Evolutionary conservation across 495 filamentous ascomycete genomes (phyloP).

Genomic region (Xylaria nigripes): DNA sequence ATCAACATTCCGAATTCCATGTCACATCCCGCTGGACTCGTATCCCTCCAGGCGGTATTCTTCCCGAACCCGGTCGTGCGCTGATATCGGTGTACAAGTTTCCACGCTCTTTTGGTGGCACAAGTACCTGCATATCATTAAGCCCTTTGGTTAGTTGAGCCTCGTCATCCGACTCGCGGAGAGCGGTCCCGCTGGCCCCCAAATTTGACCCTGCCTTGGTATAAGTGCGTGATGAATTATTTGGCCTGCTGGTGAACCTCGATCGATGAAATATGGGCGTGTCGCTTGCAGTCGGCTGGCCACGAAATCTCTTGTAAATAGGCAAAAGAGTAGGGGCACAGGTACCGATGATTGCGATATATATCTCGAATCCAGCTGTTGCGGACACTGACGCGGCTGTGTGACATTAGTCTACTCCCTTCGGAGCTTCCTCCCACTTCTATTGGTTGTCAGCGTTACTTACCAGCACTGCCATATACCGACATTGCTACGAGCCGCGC

Average conservation of each 20-base stretch:
- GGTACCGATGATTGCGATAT: constrained; percentile 6
- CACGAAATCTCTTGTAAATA: neutral
- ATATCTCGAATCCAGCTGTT: constrained; percentile 5
- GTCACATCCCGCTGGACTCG: constrained; percentile 9
- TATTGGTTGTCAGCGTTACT: neutral
- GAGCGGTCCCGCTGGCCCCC: neutral
- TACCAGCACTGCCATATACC: constrained; percentile 1
- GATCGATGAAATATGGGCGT: neutral
- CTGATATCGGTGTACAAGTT: constrained; percentile 10
- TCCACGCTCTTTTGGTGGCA: constrained; percentile 6
- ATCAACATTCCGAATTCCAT: constrained; percentile 6
- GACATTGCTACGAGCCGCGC: constrained; percentile 1
- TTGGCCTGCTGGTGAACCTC: constrained; percentile 2
- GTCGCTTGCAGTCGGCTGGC: neutral
- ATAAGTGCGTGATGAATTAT: neutral
- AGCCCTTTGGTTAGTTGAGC: constrained; percentile 1
- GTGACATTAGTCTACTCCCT: neutral
- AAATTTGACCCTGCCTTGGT: neutral
- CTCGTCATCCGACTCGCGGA: constrained; percentile 11
- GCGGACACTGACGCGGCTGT: constrained; percentile 2
- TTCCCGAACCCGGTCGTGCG: constrained; percentile 4
- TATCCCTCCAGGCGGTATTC: neutral
- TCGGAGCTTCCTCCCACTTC: neutral
- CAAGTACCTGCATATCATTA: constrained; percentile 1
- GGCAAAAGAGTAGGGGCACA: constrained; percentile 6